These are phyloP conservation scores for Aspergillus sp. DNA, from an alignment of 2,329 filamentous ascomycete species.

Conservation along the genomic window DNA sequence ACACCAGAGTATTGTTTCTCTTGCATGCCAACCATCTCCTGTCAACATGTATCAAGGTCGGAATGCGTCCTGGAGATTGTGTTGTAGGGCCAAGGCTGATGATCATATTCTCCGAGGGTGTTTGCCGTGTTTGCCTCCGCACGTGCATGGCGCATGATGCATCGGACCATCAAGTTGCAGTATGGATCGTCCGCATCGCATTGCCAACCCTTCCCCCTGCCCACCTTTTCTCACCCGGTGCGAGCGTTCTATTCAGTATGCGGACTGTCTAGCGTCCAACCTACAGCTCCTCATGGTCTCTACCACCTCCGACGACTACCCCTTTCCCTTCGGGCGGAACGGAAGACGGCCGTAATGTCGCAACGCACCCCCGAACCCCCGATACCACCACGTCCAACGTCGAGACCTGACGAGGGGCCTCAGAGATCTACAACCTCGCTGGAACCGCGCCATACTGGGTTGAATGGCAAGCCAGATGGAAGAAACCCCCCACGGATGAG, in stretches of 20 bases:
- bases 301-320: slow-evolving; percentile 15
- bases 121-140: slow-evolving; percentile 24
- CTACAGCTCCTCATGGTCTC: slow-evolving; percentile 20
- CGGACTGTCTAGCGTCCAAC: not conserved
- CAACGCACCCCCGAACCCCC: slow-evolving; percentile 18
- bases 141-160: slow-evolving; percentile 12
- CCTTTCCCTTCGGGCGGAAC: slow-evolving; percentile 20
- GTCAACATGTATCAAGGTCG: not conserved
- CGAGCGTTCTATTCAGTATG: slow-evolving; percentile 4
- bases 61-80: too few species aligned
- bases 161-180: slow-evolving; percentile 1
- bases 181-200: not conserved
- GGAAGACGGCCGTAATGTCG: slow-evolving; percentile 24
- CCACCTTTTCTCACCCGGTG: not conserved
- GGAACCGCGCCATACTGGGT: slow-evolving; percentile 5
- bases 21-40: too few species aligned
- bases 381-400: slow-evolving; percentile 13
- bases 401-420: slow-evolving; percentile 14
- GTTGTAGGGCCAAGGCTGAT: not conserved
- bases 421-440: not conserved
- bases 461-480: slow-evolving; percentile 19
- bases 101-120: slow-evolving; percentile 5
- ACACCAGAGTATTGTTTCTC: too few species aligned
- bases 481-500: slow-evolving; percentile 23
- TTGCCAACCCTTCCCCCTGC: not conserved